These are phyloP conservation scores for Lichtheimia ramosa DNA, from an alignment of 371 early-diverging fungal genomes.

Conservation along the genomic window DNA sequence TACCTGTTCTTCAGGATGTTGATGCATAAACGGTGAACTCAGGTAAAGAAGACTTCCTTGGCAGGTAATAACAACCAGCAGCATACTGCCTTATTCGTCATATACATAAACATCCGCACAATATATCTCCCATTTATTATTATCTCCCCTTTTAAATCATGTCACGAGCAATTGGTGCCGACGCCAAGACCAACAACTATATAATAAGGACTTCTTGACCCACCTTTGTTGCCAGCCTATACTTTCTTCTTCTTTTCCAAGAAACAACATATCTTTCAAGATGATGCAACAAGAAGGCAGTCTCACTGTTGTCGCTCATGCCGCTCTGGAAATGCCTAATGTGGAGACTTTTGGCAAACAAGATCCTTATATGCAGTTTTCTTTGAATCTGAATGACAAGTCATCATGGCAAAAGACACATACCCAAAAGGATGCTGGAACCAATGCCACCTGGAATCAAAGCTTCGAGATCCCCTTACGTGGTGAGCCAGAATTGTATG, in stretches of 20 bases:
- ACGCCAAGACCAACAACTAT: too few relatives aligned
- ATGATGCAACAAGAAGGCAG: conserved; percentile 12
- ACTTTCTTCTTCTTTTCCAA: background rate
- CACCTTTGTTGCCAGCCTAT: background rate
- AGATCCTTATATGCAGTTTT: conserved; percentile 58
- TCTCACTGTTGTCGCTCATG: conserved; percentile 24
- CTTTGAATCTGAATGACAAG: conserved; percentile 42
- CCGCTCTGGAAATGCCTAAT: conserved; percentile 41
- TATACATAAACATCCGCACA: too few relatives aligned
- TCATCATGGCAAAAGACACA: conserved; percentile 55
- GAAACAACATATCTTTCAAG: background rate
- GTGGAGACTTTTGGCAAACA: conserved; percentile 57
- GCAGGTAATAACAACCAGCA: too few relatives aligned
- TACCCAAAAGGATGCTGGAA: conserved; percentile 56
- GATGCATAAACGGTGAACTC: too few relatives aligned
- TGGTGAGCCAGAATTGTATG: conserved; percentile 51
- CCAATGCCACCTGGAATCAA: conserved; percentile 59
- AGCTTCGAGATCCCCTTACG: conserved; percentile 44
- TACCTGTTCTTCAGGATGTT: too few relatives aligned
- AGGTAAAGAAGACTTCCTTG: too few relatives aligned
- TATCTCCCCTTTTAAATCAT: too few relatives aligned
- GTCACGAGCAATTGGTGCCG: too few relatives aligned
- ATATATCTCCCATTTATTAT: too few relatives aligned
- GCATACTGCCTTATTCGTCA: too few relatives aligned
- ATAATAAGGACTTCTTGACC: too few relatives aligned